phyloP scores from a whole-genome alignment of 108 stramenopile species.

The Discostella stelligeroides region DNA sequence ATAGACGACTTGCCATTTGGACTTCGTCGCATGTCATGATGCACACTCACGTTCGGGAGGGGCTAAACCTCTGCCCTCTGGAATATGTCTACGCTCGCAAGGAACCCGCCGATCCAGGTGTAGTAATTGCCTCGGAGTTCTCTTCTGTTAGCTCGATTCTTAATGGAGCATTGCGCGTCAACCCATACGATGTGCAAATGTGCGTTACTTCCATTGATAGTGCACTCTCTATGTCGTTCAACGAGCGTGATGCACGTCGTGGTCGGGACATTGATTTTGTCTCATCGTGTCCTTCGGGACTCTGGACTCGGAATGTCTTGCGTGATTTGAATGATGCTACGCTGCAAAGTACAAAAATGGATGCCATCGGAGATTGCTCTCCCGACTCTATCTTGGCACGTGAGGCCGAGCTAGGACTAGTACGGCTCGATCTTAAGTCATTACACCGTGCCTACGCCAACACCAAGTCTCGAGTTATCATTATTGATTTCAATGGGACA shows the following conservation, averaged over 20 bases:
- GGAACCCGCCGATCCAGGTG: constrained; percentile 81
- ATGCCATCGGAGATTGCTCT: constrained; percentile 35
- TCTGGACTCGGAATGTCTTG: constrained; percentile 96
- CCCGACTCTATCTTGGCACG: constrained; percentile 67
- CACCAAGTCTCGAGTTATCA: constrained; percentile 85
- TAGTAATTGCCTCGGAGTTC: constrained; percentile 97
- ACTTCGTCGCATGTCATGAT: constrained; percentile 86
- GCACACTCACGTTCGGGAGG: constrained; percentile 93
- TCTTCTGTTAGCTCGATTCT: constrained; percentile 94
- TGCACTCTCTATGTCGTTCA: constrained; percentile 85
- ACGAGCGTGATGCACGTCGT: constrained; percentile 87
- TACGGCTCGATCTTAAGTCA: constrained; percentile 57
- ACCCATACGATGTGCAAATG: constrained; percentile 95
- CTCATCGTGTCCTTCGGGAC: constrained; percentile 88
- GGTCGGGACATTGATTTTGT: constrained; percentile 97
- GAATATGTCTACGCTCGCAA: constrained; percentile 94
- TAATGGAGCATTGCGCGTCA: constrained; percentile 97
- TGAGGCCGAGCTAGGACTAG: constrained; percentile 59
- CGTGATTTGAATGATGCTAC: constrained; percentile 84
- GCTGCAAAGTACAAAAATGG: constrained; percentile 23
- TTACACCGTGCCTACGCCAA: constrained; percentile 74
- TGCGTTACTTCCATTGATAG: constrained; percentile 90
- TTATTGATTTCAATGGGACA: constrained; percentile 98
- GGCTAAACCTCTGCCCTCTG: constrained; percentile 95
- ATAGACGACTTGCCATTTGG: constrained; percentile 90